Evolutionary conservation across 495 filamentous ascomycete species (phyloP), one percentile per base, ranked within the genome.

Genomic region (Xylaria grammica): DNA sequence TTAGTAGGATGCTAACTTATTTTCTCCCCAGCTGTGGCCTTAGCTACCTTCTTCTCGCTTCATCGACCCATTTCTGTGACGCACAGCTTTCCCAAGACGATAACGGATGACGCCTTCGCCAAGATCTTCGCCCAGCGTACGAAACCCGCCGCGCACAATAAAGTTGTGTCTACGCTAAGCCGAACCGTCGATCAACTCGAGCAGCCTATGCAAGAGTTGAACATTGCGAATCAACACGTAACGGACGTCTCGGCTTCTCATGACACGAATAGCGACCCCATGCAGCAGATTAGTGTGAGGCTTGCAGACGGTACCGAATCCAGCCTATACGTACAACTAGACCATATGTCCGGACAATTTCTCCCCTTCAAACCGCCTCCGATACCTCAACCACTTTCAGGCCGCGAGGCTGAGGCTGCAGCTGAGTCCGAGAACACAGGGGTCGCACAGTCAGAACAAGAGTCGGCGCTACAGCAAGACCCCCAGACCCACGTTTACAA

Each of bases 11-110:
- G 30, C 62, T 74, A 9, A 69, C 60, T 48, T 26, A 46, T 29
- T 20, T 63, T 19, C 50, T 15, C 19, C 19, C 67, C 50, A 99
- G 95, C 96, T 72, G 82, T 97, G 48, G 89, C 89, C 65, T 81
- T 97, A 32, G 93, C 94, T 7, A 90, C 89, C 53, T 98, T 99
- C 83, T 99, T 97, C 79, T 95, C 95, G 62, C 90, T 94, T 65
- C 93, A 99, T 81, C 87, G 95, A 56, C 95, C 95, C 4, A 94
- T 99, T 68, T 96, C 92, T 59, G 85, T 97, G 69, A 94, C 91
- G 29, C 85, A 87, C 65, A 85, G 88, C 54, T 85, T 96, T 52
- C 94, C 94, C 45, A 86, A 88, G 42, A 78, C 86, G 13, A 84
- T 91, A 44, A 89, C 86, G 46, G 77, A 86, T 53, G 88, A 89